A percentile compares a stretch with the other conserved stretches of the same genome.
phyloP scores from a whole-genome alignment of 2,329 filamentous ascomycete species.

The Ophioceras dolichostomum region DNA sequence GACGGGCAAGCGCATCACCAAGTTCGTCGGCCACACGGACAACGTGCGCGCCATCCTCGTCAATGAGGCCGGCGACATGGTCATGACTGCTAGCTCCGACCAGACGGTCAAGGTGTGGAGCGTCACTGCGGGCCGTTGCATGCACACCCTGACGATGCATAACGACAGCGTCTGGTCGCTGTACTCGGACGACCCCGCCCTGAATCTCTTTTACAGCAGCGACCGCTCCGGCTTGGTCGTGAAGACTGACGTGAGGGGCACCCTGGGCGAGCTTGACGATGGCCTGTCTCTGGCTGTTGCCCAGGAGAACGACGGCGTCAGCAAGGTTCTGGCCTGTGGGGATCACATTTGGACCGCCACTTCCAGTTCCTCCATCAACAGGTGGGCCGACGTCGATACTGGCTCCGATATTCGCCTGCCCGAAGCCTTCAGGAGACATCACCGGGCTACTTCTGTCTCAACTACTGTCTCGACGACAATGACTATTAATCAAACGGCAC shows the following conservation, averaged over 20 bases:
- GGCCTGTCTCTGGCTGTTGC: conserved; percentile 83
- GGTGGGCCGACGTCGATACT: conserved; percentile 81
- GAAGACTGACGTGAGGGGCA: conserved; percentile 79
- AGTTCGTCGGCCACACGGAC: conserved; percentile 93
- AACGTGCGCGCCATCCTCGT: conserved; percentile 87
- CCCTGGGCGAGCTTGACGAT: conserved; percentile 66
- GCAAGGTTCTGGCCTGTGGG: conserved; percentile 53
- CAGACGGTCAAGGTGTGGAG: conserved; percentile 98
- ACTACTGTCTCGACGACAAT: conserved; percentile 23
- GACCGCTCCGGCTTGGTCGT: conserved; percentile 89
- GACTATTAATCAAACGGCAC: too few relatives aligned
- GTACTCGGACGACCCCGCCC: conserved; percentile 73
- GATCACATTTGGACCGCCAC: conserved; percentile 86
- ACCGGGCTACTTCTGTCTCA: conserved; percentile 32
- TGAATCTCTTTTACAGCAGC: conserved; percentile 88
- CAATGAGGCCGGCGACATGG: conserved; percentile 76
- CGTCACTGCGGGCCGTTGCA: conserved; percentile 84
- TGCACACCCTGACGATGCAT: conserved; percentile 98
- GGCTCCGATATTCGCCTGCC: conserved; percentile 56
- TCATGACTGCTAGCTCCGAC: conserved; percentile 90
- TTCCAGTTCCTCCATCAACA: conserved; percentile 80
- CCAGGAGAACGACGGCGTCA: conserved; percentile 79
- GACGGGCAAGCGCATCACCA: conserved; percentile 82
- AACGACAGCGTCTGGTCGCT: conserved; percentile 97
- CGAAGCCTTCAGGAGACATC: conserved; percentile 28